Evolutionary conservation across 768 basidiomycete genomes (phyloP), one percentile per base, ranked within the genome.

Genomic region (Peribolospora kevripleyi): DNA sequence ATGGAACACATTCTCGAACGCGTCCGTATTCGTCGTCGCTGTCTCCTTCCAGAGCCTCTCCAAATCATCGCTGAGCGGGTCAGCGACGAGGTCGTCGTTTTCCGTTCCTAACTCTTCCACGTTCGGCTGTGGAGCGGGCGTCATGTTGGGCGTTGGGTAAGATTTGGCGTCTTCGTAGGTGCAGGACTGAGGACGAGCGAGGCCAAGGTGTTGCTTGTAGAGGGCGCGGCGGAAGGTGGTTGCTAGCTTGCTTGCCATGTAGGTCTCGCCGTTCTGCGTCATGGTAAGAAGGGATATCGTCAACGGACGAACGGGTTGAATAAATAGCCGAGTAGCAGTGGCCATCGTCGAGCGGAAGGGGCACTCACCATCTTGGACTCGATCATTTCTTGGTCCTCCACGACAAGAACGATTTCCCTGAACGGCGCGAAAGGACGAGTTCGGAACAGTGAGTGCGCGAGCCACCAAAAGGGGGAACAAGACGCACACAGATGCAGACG

Each of bases 331-430:
- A n/a, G 51, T 3, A 11, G 47, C 0, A 53, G 3, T 56, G 42
- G n/a, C 37, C 11, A 54, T 41, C 66, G 46, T 46, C 25, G 25
- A 25, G 65, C 66, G 7, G 74, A 73, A 59, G 75, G 65, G 2
- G 87, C 85, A 61, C 86, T 71, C 25, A 25, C 25, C 87, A 93
- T 91, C 11, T 65, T 73, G 3, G 79, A 75, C 38, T 74, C 71
- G 46, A 98, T 71, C 70, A 76, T 71, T 51, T 91, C 84, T 0
- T 73, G 69, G 62, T 98, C 91, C 67, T 97, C 90, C 40, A 93
- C 80, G 14, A 95, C 78, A 6, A 93, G 68, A 6, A 83, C 84
- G 59, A 95, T 91, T 69, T 97, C 93, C 1, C 25, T 25, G 25
- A 25, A 25, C 25, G 25, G 25, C 25, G 25, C 25, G 25, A 25